These are phyloP conservation scores for Nadsonia commutata DNA, from an alignment of 1,139 yeast genomes.

Conservation along the genomic window DNA sequence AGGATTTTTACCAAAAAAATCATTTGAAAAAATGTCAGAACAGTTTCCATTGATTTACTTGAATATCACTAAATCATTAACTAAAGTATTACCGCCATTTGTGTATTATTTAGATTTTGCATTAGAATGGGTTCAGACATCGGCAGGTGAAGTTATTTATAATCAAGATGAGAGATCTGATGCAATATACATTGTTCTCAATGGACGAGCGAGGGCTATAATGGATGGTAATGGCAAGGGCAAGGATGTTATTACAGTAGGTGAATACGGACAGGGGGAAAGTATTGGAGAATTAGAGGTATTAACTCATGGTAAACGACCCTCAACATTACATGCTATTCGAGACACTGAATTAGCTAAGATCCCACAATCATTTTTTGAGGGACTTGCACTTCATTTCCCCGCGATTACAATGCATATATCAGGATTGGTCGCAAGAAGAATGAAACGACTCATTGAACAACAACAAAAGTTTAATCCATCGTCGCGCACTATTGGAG, in stretches of 20 bases:
- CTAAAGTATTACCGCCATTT: constrained; percentile 49
- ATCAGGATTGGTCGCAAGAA: constrained; percentile 71
- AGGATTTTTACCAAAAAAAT: constrained; percentile 53
- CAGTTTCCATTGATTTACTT: constrained; percentile 62
- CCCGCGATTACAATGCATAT: constrained; percentile 88
- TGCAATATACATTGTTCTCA: constrained; percentile 80
- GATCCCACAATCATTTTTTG: constrained; percentile 81
- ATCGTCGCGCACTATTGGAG: constrained; percentile 16
- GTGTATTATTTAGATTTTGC: constrained; percentile 76
- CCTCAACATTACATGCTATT: constrained; percentile 67
- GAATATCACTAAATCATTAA: constrained; percentile 60
- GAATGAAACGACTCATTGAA: constrained; percentile 28
- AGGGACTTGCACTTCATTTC: constrained; percentile 64
- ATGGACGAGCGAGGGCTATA: constrained; percentile 74
- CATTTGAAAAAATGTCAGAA: constrained; percentile 55
- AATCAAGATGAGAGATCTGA: constrained; percentile 80
- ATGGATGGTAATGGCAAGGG: constrained; percentile 14
- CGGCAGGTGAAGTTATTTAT: constrained; percentile 70
- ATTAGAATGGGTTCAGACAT: constrained; percentile 83
- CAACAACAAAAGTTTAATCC: constrained; percentile 6
- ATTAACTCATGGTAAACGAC: constrained; percentile 64
- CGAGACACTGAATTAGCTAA: constrained; percentile 90
- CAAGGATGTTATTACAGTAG: constrained; percentile 28
- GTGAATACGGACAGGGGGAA: constrained; percentile 88
- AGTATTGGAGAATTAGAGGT: constrained; percentile 94